Evolutionary conservation across 2,329 filamentous ascomycete genomes (phyloP).

Genomic region (Aspergillus ruber): DNA sequence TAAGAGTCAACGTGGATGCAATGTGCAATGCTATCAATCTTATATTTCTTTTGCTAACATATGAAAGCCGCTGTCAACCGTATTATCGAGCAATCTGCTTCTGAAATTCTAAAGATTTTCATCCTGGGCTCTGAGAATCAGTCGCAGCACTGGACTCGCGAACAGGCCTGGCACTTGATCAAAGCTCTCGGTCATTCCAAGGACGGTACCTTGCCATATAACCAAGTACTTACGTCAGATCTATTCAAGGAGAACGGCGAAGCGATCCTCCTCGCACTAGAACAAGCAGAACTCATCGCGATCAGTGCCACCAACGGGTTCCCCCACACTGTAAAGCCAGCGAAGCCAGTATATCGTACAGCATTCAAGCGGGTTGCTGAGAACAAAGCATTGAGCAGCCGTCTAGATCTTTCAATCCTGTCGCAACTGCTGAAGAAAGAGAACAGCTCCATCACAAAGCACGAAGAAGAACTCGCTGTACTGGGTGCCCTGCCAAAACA

Average conservation of each 20-base stretch:
- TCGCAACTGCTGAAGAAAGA: conserved; percentile 65
- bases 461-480: conserved; percentile 67
- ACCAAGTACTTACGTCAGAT: conserved; percentile 72
- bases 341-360: conserved; percentile 78
- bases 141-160: conserved; percentile 64
- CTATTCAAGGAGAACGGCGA: conserved; percentile 71
- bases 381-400: conserved; percentile 66
- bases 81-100: conserved; percentile 81
- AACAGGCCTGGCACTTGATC: conserved; percentile 88
- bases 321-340: conserved; percentile 69
- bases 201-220: conserved; percentile 62
- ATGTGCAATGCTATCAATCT: conserved; percentile 2
- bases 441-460: conserved; percentile 67
- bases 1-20: conserved; percentile 11
- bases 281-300: conserved; percentile 78
- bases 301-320: conserved; percentile 68
- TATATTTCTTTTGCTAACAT: conserved; percentile 13
- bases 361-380: conserved; percentile 68
- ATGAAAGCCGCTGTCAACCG: conserved; percentile 65
- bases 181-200: conserved; percentile 66
- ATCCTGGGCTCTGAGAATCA: conserved; percentile 57
- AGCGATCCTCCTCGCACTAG: conserved; percentile 68
- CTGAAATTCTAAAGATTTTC: conserved; percentile 91
- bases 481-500: conserved; percentile 66
- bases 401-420: conserved; percentile 66